These are phyloP conservation scores for Porcisia hertigi DNA, from an alignment of 208 protist genomes.

Conservation along the genomic window DNA sequence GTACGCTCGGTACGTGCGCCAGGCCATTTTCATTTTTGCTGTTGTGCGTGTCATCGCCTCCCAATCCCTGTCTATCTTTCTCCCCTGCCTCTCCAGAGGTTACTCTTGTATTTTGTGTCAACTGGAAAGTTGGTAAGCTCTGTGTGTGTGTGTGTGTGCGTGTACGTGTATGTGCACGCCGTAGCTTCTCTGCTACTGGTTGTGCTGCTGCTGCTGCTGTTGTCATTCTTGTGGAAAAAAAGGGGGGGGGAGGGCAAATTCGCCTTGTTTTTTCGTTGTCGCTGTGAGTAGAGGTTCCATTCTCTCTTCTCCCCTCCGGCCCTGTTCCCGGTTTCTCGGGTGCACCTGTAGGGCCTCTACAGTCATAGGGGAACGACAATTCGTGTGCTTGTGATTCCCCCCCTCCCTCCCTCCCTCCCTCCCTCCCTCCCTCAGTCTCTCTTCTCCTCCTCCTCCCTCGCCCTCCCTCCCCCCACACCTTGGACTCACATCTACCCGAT, in stretches of 20 bases:
- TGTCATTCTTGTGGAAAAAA: too few relatives aligned
- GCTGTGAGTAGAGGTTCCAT: neutral
- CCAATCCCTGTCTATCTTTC: too few relatives aligned
- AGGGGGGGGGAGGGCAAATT: too few relatives aligned
- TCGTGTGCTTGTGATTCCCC: neutral
- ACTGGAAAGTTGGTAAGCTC: too few relatives aligned
- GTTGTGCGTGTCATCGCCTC: neutral
- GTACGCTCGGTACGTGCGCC: neutral
- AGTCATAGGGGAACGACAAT: neutral
- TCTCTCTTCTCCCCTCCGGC: conserved; percentile 1
- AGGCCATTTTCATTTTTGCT: neutral
- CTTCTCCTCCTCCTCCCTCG: neutral
- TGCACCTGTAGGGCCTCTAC: neutral
- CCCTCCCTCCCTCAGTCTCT: neutral
- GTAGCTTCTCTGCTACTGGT: too few relatives aligned
- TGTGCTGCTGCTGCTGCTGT: too few relatives aligned
- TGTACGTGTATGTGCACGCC: too few relatives aligned
- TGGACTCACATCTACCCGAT: neutral
- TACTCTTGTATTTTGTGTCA: too few relatives aligned
- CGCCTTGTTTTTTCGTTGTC: too few relatives aligned
- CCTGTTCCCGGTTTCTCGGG: conserved; percentile 11
- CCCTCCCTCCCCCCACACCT: neutral
- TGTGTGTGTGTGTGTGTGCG: too few relatives aligned
- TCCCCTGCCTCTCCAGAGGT: too few relatives aligned
- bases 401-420: neutral